Percentiles rank a stretch among this genome's conserved stretches.
phyloP scores from a whole-genome alignment of 306 rosid genomes.

The Senna siamea region DNA sequence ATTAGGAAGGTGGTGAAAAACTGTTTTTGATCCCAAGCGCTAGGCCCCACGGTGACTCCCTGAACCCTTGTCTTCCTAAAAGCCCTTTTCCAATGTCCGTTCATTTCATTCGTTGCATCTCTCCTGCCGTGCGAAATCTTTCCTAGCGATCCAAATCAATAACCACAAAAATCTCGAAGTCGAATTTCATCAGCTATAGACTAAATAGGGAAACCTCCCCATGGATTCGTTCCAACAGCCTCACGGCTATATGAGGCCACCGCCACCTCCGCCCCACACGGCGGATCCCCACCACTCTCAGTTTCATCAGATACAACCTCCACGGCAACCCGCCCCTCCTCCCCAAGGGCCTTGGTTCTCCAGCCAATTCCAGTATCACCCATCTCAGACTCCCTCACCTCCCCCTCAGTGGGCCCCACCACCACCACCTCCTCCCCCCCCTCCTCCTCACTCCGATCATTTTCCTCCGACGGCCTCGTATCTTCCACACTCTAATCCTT shows the following conservation, averaged over 20 bases:
- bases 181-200: neutral
- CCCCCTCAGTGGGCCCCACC: conserved; percentile 80
- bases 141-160: conserved; percentile 27
- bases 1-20: neutral
- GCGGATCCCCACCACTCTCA: conserved; percentile 69
- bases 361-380: conserved; percentile 76
- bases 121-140: neutral
- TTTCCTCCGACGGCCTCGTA: conserved; percentile 48
- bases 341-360: conserved; percentile 73
- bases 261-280: conserved; percentile 54
- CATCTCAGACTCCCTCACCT: conserved; percentile 75
- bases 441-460: conserved; percentile 40
- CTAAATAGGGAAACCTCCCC: neutral
- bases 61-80: conserved; percentile 34
- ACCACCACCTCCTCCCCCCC: conserved; percentile 47
- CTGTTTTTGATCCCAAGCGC: conserved; percentile 19
- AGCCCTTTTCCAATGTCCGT: neutral
- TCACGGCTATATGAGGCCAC: conserved; percentile 66
- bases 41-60: conserved; percentile 8
- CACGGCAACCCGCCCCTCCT: conserved; percentile 57
- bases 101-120: neutral
- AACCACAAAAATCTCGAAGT: neutral
- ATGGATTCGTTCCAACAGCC: conserved; percentile 82
- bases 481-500: conserved; percentile 58
- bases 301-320: conserved; percentile 52